Percentiles rank a stretch among this genome's conserved stretches.
These are phyloP conservation scores for Olyra latifolia DNA, from an alignment of 176 grass and related monocot species.

Conservation along the genomic window DNA sequence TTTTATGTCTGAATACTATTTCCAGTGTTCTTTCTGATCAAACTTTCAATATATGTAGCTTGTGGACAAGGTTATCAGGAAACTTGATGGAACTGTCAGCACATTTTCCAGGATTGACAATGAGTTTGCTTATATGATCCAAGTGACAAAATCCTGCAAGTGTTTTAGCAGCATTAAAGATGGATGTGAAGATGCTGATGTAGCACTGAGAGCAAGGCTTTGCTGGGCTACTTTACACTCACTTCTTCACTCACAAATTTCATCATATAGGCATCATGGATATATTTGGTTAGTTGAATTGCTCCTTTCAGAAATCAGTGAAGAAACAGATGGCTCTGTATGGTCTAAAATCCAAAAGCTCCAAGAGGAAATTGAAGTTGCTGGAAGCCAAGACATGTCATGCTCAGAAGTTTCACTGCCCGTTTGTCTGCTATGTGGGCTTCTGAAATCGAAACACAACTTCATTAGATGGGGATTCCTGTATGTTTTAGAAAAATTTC, in stretches of 20 bases:
- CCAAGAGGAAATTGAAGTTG: conserved; percentile 77
- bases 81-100: conserved; percentile 77
- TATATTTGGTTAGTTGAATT: conserved; percentile 98
- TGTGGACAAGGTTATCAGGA: conserved; percentile 78
- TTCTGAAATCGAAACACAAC: conserved; percentile 95
- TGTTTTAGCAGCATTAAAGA: conserved; percentile 75
- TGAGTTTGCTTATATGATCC: conserved; percentile 88
- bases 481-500: conserved; percentile 89
- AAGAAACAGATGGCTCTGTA: conserved; percentile 63
- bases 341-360: conserved; percentile 87
- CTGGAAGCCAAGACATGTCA: conserved; percentile 75
- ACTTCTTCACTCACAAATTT: conserved; percentile 83
- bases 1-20: conserved; percentile 15
- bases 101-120: conserved; percentile 79
- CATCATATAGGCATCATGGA: conserved; percentile 92
- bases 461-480: conserved; percentile 96
- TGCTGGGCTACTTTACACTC: conserved; percentile 86
- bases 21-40: conserved; percentile 28
- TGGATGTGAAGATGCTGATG: conserved; percentile 62
- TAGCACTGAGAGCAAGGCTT: conserved; percentile 62
- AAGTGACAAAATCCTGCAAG: conserved; percentile 80
- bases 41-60: conserved; percentile 55
- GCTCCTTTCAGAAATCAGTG: conserved; percentile 89
- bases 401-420: conserved; percentile 76
- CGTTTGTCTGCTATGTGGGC: conserved; percentile 84